Evolutionary conservation across 306 rosid genomes (phyloP).

Genomic region (Glycine soja): DNA sequence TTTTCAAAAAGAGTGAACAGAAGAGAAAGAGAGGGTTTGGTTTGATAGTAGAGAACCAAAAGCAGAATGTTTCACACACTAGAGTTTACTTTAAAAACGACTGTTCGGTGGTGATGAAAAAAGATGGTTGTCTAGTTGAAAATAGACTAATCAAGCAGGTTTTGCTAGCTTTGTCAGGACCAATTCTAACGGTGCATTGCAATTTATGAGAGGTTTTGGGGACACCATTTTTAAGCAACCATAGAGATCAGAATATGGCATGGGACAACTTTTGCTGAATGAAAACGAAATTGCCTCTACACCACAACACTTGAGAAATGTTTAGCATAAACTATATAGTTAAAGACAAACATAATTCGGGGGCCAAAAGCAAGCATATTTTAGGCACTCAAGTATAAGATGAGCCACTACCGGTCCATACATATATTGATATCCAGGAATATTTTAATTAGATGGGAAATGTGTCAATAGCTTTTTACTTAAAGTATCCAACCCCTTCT

Average conservation of each 20-base stretch:
- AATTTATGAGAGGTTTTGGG: background rate
- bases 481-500: no score
- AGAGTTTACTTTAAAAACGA: slow-evolving; percentile 29
- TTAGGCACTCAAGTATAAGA: background rate
- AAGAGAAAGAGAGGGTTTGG: background rate
- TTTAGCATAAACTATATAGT: background rate
- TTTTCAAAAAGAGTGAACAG: slow-evolving; percentile 38
- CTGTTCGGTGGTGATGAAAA: slow-evolving; percentile 5
- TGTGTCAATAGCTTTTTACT: background rate
- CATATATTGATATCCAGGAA: no score
- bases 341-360: background rate
- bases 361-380: slow-evolving; percentile 25
- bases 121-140: slow-evolving; percentile 42
- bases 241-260: background rate
- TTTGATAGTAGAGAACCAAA: slow-evolving; percentile 9
- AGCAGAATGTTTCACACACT: slow-evolving; percentile 35
- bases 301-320: slow-evolving; percentile 24
- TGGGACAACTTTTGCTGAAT: slow-evolving; percentile 10
- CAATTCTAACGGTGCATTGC: slow-evolving; percentile 5
- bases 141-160: slow-evolving; percentile 49
- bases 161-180: slow-evolving; percentile 41
- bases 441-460: background rate
- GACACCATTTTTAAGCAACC: slow-evolving; percentile 27
- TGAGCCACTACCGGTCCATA: background rate
- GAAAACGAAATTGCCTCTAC: slow-evolving; percentile 44